These are phyloP conservation scores for Chlorella vulgaris DNA, from an alignment of 139 green algal genomes.

Conservation along the genomic window DNA sequence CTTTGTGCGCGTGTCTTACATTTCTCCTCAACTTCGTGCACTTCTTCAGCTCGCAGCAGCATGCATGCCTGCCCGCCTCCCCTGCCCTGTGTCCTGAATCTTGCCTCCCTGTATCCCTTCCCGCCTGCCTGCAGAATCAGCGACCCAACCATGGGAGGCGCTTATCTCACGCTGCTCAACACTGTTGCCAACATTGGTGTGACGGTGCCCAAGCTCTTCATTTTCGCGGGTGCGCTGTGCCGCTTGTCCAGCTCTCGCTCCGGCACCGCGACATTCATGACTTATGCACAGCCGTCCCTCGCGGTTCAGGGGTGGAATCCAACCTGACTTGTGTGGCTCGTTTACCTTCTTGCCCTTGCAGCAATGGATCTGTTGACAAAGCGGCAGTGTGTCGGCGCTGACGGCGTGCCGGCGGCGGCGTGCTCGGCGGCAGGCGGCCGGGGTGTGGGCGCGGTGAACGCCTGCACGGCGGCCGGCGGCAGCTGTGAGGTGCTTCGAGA, in stretches of 20 bases:
- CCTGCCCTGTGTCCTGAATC: too few species aligned
- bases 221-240: conserved; percentile 59
- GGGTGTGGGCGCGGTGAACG: neutral
- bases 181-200: conserved; percentile 94
- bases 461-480: conserved; percentile 51
- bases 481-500: conserved; percentile 57
- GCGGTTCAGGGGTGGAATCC: neutral
- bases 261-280: too few species aligned
- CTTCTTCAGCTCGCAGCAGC: too few species aligned
- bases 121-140: too few species aligned
- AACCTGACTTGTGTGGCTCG: neutral
- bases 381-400: conserved; percentile 24
- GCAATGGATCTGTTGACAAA: conserved; percentile 53
- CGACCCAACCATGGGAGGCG: conserved; percentile 80
- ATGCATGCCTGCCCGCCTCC: too few species aligned
- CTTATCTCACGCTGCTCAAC: conserved; percentile 96
- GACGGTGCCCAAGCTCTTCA: conserved; percentile 73
- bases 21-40: too few species aligned
- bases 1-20: too few species aligned
- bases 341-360: neutral
- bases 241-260: neutral
- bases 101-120: too few species aligned
- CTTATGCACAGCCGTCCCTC: neutral
- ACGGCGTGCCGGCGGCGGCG: neutral
- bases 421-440: conserved; percentile 4